Percentiles rank a stretch among this genome's conserved stretches.
These are phyloP conservation scores for Proliferodiscus dingleyae DNA, from an alignment of 2,329 filamentous ascomycete species.

Conservation along the genomic window DNA sequence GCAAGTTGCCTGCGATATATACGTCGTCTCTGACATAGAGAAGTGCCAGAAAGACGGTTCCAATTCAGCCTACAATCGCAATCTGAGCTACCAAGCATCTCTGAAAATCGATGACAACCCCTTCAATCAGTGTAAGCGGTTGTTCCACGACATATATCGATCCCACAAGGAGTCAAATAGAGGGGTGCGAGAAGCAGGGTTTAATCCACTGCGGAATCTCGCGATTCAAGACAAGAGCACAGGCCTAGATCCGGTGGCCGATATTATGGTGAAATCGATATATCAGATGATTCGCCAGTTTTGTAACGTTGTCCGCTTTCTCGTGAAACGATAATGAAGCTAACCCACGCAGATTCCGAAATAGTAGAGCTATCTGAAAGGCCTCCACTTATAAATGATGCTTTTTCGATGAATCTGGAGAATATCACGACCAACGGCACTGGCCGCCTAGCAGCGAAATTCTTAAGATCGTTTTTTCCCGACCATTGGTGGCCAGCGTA, in stretches of 20 bases:
- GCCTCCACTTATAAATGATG: slow-evolving; percentile 9
- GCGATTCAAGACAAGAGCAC: slow-evolving; percentile 2
- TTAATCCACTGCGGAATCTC: slow-evolving; percentile 20
- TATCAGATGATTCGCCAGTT: slow-evolving; percentile 11
- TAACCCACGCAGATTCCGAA: slow-evolving; percentile 14
- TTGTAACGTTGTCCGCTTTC: slow-evolving; percentile 12
- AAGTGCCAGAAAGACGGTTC: slow-evolving; percentile 7
- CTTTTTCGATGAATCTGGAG: slow-evolving; percentile 7
- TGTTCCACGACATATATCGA: slow-evolving; percentile 26
- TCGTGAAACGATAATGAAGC: neutral
- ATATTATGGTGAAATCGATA: slow-evolving; percentile 18
- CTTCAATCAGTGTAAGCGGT: slow-evolving; percentile 16
- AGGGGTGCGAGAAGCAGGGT: slow-evolving; percentile 14
- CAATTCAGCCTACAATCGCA: slow-evolving; percentile 8
- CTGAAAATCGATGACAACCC: slow-evolving; percentile 17
- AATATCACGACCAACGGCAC: slow-evolving; percentile 18
- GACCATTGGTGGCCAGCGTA: neutral
- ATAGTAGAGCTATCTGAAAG: slow-evolving; percentile 13
- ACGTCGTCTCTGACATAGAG: slow-evolving; percentile 19
- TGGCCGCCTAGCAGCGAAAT: slow-evolving; percentile 20
- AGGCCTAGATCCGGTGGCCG: slow-evolving; percentile 13
- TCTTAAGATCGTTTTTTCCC: slow-evolving; percentile 21
- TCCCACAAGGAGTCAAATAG: slow-evolving; percentile 15
- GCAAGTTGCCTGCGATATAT: slow-evolving; percentile 20
- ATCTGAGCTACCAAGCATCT: slow-evolving; percentile 17